Percentiles rank a stretch among this genome's conserved stretches.
These are phyloP conservation scores for Xanthoparmelia taractica DNA, from an alignment of 495 filamentous ascomycete species.

Conservation along the genomic window DNA sequence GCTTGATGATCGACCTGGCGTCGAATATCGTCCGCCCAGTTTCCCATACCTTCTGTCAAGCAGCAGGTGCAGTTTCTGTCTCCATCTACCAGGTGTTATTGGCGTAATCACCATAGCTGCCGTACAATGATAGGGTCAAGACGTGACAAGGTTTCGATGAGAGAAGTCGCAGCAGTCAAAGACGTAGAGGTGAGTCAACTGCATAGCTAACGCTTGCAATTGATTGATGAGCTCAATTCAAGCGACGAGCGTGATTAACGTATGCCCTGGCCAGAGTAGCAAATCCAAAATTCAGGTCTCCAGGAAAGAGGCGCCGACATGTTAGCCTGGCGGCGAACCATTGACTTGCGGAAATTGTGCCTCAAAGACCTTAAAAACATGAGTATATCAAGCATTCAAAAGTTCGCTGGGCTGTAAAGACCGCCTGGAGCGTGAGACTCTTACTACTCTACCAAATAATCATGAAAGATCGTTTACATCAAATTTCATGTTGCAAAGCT, in stretches of 20 bases:
- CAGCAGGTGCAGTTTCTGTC: background rate
- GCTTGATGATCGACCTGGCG: background rate
- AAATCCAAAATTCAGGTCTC: background rate
- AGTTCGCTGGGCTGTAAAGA: too few species aligned
- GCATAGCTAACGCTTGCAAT: background rate
- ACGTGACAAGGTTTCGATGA: background rate
- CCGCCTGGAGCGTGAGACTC: too few species aligned
- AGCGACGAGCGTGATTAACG: background rate
- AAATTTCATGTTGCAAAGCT: background rate
- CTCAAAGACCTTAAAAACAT: too few species aligned
- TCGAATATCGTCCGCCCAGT: background rate
- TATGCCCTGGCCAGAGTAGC: background rate
- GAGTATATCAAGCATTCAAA: too few species aligned
- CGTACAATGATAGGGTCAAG: background rate
- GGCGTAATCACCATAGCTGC: background rate
- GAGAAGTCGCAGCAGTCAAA: background rate
- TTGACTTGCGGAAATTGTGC: background rate
- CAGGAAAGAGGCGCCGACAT: background rate
- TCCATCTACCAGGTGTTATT: background rate
- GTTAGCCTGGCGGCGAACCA: background rate
- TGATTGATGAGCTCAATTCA: background rate
- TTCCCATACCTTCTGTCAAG: background rate
- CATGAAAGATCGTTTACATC: background rate
- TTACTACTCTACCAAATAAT: background rate
- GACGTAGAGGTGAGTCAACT: background rate